phyloP scores from a whole-genome alignment of 768 basidiomycete genomes.

The Serendipita sp. region DNA sequence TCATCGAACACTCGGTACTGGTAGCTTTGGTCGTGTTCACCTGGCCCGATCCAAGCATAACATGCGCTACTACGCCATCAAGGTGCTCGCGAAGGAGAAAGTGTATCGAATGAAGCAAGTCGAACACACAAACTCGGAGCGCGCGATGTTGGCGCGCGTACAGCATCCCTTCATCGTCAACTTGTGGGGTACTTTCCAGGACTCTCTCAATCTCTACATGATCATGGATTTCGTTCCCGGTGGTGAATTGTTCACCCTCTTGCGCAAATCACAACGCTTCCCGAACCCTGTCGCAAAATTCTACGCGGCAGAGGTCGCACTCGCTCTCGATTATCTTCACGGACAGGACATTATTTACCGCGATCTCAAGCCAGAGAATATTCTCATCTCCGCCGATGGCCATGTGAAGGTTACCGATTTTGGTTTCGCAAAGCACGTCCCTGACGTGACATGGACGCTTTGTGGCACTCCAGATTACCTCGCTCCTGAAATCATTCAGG shows the following conservation, averaged over 20 bases:
- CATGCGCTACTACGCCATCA: conserved; percentile 89
- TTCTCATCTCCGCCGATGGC: conserved; percentile 81
- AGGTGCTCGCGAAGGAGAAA: conserved; percentile 85
- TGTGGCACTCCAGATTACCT: conserved; percentile 96
- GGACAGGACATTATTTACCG: conserved; percentile 82
- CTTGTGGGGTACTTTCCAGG: conserved; percentile 92
- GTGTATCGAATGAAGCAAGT: conserved; percentile 88
- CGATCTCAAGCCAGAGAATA: conserved; percentile 95
- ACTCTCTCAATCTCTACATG: conserved; percentile 87
- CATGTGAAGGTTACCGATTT: conserved; percentile 97
- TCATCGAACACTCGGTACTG: conserved; percentile 75
- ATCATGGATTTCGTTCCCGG: conserved; percentile 95
- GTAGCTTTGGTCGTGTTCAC: conserved; percentile 95
- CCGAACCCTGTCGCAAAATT: conserved; percentile 96
- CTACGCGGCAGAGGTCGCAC: conserved; percentile 87
- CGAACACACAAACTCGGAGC: conserved; percentile 94
- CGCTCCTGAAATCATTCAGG: conserved; percentile 55
- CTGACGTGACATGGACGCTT: conserved; percentile 81
- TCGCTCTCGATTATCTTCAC: conserved; percentile 85
- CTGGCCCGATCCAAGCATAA: conserved; percentile 84
- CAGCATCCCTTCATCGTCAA: conserved; percentile 92
- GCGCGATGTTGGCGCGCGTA: conserved; percentile 65
- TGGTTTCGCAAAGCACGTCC: conserved; percentile 83
- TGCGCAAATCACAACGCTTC: conserved; percentile 83
- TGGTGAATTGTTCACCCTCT: conserved; percentile 86